Conservation (phyloP, 495 filamentous ascomycete species). For the Trichodelitschia bisporula region DNA sequence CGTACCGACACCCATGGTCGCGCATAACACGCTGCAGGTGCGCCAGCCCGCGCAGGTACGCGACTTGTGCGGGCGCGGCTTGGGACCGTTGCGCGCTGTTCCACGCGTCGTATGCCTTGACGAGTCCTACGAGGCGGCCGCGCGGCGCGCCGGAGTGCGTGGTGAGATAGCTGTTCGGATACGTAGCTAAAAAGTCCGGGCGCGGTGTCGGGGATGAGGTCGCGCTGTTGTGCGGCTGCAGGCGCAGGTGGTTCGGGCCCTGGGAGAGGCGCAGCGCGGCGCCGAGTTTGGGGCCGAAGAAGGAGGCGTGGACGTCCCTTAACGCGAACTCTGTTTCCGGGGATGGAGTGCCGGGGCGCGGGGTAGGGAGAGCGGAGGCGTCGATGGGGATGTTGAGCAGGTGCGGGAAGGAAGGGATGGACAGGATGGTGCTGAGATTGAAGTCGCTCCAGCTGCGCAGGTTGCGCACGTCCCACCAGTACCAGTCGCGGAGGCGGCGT, state of each 20-base stretch:
- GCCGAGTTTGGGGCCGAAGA: slow-evolving; percentile 60
- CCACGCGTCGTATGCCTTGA: slow-evolving; percentile 76
- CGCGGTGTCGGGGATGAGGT: slow-evolving; percentile 14
- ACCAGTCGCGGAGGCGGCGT: slow-evolving; percentile 50
- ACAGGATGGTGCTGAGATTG: slow-evolving; percentile 41
- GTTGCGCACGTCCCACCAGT: slow-evolving; percentile 89
- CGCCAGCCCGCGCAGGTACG: slow-evolving; percentile 63
- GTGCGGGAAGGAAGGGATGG: slow-evolving; percentile 43
- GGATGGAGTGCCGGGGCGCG: slow-evolving; percentile 26
- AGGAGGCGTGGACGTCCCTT: slow-evolving; percentile 37
- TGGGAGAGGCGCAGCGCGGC: slow-evolving; percentile 45
- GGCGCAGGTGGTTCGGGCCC: slow-evolving; percentile 30
- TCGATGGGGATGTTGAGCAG: slow-evolving; percentile 52
- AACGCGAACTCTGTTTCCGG: slow-evolving; percentile 55
- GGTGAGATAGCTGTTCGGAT: slow-evolving; percentile 41
- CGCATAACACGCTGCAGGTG: slow-evolving; percentile 77
- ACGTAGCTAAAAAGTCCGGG: slow-evolving; percentile 41
- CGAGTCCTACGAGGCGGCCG: slow-evolving; percentile 64
- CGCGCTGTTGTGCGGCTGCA: slow-evolving; percentile 10
- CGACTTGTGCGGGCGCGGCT: slow-evolving; percentile 49
- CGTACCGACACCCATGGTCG: slow-evolving; percentile 76
- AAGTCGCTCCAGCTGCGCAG: slow-evolving; percentile 62
- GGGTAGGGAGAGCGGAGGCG: slow-evolving; percentile 33
- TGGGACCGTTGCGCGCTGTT: slow-evolving; percentile 82
- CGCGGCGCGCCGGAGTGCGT: slow-evolving; percentile 48